Evolutionary conservation across 2,329 filamentous ascomycete species (phyloP).

Genomic region (Allantophomopsis cytisporea): DNA sequence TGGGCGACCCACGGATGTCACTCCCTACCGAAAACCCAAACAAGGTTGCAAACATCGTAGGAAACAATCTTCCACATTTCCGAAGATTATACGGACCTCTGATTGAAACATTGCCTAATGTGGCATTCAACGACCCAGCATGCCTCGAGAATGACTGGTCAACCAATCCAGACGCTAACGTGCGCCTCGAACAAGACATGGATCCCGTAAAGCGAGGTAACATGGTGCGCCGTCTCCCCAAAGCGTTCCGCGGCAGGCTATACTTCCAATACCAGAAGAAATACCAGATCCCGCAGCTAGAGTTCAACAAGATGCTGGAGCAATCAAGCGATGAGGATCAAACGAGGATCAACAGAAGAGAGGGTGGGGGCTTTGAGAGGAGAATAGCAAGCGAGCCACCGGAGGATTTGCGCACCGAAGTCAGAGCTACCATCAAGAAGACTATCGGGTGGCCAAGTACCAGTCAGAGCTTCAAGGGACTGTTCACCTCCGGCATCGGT

Average conservation of each 20-base stretch:
- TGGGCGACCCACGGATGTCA: slow-evolving; percentile 92
- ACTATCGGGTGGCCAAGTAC: slow-evolving; percentile 91
- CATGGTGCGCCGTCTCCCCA: slow-evolving; percentile 87
- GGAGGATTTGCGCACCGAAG: slow-evolving; percentile 52
- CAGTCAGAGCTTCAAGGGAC: slow-evolving; percentile 72
- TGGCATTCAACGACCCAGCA: slow-evolving; percentile 57
- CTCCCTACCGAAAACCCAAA: slow-evolving; percentile 80
- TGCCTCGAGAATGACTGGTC: slow-evolving; percentile 47
- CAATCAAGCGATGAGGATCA: slow-evolving; percentile 59
- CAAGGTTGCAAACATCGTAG: slow-evolving; percentile 91
- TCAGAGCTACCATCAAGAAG: slow-evolving; percentile 66
- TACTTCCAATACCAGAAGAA: slow-evolving; percentile 95
- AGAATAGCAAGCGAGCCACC: slow-evolving; percentile 63
- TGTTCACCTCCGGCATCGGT: slow-evolving; percentile 62
- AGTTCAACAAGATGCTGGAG: slow-evolving; percentile 78
- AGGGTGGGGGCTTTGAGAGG: slow-evolving; percentile 76
- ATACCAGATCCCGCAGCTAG: slow-evolving; percentile 68
- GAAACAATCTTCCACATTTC: slow-evolving; percentile 83
- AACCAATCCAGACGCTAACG: slow-evolving; percentile 46
- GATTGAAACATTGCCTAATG: slow-evolving; percentile 80
- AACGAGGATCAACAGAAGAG: slow-evolving; percentile 53
- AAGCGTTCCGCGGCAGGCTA: slow-evolving; percentile 72
- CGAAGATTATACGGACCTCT: slow-evolving; percentile 81
- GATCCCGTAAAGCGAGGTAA: slow-evolving; percentile 81
- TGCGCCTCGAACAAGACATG: slow-evolving; percentile 77